Evolutionary conservation across 495 filamentous ascomycete species (phyloP).

Genomic region (Aspergillus sparsus): DNA sequence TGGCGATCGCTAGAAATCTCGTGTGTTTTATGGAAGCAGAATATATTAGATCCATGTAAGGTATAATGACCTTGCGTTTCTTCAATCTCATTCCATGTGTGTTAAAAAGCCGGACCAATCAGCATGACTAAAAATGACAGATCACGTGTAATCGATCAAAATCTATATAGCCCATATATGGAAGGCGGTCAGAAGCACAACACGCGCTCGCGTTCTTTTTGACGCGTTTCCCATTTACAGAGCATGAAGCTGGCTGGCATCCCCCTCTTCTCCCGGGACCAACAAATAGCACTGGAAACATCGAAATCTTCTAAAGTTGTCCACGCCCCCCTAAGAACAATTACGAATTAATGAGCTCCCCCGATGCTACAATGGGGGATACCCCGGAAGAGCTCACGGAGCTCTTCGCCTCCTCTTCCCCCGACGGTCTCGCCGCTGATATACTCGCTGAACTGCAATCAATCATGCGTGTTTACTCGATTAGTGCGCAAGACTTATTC

Average conservation of each 20-base stretch:
- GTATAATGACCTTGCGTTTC: too few species aligned
- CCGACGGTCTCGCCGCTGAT: slow-evolving; percentile 64
- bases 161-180: not conserved
- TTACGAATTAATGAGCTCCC: slow-evolving; percentile 5
- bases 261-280: not conserved
- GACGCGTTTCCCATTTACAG: not conserved
- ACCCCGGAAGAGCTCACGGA: slow-evolving; percentile 61
- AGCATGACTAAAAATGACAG: not conserved
- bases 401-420: slow-evolving; percentile 59
- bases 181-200: not conserved
- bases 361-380: slow-evolving; percentile 23
- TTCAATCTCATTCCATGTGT: too few species aligned
- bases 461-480: slow-evolving; percentile 77
- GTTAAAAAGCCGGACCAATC: too few species aligned
- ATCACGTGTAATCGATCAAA: not conserved
- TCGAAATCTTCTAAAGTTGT: not conserved
- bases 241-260: not conserved
- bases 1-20: too few species aligned
- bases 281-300: too few species aligned
- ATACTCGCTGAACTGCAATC: slow-evolving; percentile 76
- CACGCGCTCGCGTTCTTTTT: not conserved
- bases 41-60: too few species aligned
- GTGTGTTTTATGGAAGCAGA: too few species aligned
- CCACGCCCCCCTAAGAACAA: not conserved
- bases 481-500: slow-evolving; percentile 79